Evolutionary conservation across 192 early-diverging fungal species (phyloP), one percentile per base, ranked within the genome.

Genomic region (Neocallimastix lanati): DNA sequence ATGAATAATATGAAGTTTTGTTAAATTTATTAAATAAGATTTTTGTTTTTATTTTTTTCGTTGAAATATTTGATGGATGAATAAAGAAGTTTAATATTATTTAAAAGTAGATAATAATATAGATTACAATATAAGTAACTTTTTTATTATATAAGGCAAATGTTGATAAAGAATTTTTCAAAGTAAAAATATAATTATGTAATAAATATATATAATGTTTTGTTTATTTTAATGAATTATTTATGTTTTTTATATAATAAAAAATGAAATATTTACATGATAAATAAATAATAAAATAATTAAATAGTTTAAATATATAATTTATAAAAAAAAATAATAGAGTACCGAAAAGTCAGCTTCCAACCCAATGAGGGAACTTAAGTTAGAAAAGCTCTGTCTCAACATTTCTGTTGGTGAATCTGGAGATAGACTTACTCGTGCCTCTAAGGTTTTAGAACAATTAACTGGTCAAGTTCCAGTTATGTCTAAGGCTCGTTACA

Each of bases 361-460:
- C 81, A 98, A 99, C 93, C 86, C 90, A 85, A 99, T 98, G 97
- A 92, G 93, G 84, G 95, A 93, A 86, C 94, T 99, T 81, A 90
- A 91, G 83, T 94, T 98, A 86, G 98, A 99, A 91, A 99, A 99
- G 93, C 95, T 99, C 87, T 96, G 97, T 87, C 93, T 99, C 87
- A 98, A 98, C 94, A 98, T 99, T 86, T 98, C 94, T 85, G 98
- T 99, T 76, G 98, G 98, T 80, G 96, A 98, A 89, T 96, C 96
- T 85, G 96, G 96, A 82, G 98, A 99, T 92, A 93, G 96, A 89
- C 91, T 99, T 80, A 99, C 98, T 81, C 94, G 98, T 92, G 98
- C 98, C 83, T 94, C 95, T 87, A 99, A 99, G 94, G 98, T 99
- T 85, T 91, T 99, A 77, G 98, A 99, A 89, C 96, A 99, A 92